Conservation (phyloP, 1,284 basidiomycete genomes). For the Pseudozyma hubeiensis region DNA sequence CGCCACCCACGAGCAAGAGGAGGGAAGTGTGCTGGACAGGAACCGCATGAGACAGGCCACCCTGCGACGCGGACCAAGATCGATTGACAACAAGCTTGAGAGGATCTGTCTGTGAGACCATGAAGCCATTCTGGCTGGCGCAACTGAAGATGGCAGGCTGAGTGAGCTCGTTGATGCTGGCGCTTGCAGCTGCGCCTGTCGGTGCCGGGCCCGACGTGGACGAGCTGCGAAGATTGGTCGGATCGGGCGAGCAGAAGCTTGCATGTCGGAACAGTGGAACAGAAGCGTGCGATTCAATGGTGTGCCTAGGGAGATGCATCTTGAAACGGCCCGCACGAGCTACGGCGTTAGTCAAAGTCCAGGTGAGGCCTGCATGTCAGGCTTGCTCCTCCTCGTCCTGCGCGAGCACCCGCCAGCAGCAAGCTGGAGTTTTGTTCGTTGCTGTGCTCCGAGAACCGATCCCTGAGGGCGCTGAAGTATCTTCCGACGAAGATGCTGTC, state of each 20-base stretch:
- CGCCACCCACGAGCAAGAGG: constrained; percentile 61
- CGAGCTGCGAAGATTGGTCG: neutral
- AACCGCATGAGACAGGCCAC: constrained; percentile 51
- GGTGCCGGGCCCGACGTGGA: neutral
- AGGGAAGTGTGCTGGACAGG: constrained; percentile 55
- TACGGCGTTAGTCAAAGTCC: constrained; percentile 2
- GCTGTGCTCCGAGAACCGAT: too few relatives aligned
- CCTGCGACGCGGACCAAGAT: constrained; percentile 51
- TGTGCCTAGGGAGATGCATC: constrained; percentile 60
- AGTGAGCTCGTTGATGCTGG: constrained; percentile 2
- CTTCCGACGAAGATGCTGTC: too few relatives aligned
- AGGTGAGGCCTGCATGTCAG: constrained; percentile 10
- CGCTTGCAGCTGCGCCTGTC: too few relatives aligned
- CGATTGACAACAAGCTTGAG: constrained; percentile 46
- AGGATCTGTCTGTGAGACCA: constrained; percentile 53
- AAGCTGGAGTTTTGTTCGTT: too few relatives aligned
- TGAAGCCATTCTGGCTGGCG: constrained; percentile 57
- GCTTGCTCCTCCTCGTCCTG: constrained; percentile 3
- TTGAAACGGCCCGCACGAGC: constrained; percentile 5
- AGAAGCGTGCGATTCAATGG: constrained; percentile 51
- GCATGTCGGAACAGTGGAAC: constrained; percentile 51
- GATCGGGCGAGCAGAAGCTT: constrained; percentile 42
- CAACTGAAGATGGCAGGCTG: constrained; percentile 56
- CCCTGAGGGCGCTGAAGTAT: too few relatives aligned
- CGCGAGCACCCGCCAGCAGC: neutral